Evolutionary conservation across 2,329 filamentous ascomycete species (phyloP).

Genomic region (Pseudocercospora pini-densiflorae): DNA sequence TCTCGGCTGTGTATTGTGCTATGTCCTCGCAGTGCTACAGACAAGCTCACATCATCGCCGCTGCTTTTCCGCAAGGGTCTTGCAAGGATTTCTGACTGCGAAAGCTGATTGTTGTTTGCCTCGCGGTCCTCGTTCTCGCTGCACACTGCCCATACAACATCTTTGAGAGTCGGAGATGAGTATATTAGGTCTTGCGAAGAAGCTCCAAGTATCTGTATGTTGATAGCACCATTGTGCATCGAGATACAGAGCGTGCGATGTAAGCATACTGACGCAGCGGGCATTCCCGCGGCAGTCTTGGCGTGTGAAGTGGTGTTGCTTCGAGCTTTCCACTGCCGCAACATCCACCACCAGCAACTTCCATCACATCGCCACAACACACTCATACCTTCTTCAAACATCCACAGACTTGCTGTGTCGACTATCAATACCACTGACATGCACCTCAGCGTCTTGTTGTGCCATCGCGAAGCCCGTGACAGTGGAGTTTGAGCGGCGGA

Average conservation of each 20-base stretch:
- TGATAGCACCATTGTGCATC: not conserved
- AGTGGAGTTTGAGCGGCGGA: not conserved
- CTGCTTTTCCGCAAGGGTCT: not conserved
- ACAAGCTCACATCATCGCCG: not conserved
- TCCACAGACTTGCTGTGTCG: not conserved
- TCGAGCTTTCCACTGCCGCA: slow-evolving; percentile 3
- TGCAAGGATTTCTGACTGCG: not conserved
- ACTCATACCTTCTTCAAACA: not conserved
- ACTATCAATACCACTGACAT: not conserved
- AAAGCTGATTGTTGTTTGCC: not conserved
- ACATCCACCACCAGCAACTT: slow-evolving; percentile 6
- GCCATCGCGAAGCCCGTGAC: not conserved
- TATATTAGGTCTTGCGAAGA: not conserved
- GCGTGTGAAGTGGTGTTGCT: not conserved
- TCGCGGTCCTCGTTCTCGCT: not conserved
- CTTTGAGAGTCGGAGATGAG: not conserved
- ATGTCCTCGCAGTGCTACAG: too few relatives aligned
- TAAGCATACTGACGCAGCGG: not conserved
- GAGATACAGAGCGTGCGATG: not conserved
- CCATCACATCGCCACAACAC: not conserved
- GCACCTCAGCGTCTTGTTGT: not conserved
- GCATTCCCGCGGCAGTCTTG: not conserved
- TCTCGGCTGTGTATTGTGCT: not conserved
- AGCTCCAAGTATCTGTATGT: not conserved
- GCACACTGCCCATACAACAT: not conserved